Evolutionary conservation across 306 rosid species (phyloP), one percentile per base, ranked within the genome.

Genomic region (Senna siamea): DNA sequence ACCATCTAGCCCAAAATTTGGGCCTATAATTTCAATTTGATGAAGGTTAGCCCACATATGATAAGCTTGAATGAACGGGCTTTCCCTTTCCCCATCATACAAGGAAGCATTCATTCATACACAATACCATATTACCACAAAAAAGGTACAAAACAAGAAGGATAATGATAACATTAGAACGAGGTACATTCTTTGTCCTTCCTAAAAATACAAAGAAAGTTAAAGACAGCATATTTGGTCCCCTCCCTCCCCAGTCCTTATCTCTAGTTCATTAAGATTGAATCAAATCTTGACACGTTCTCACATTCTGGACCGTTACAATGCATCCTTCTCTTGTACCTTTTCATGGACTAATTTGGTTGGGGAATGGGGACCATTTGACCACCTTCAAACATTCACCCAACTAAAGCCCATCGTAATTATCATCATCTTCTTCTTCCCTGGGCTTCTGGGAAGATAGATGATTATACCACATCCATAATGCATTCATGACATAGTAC

Each of bases 311-410:
- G 8, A 69, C 78, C 80, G 63, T 72, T 65, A 74, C 50, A 19
- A 7, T 66, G 28, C 28, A 11, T 61, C 61, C n/a, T 18, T 0
- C 13, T 60, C 23, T 19, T 32, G 76, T 75, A 56, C 75, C 70
- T 80, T 28, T 70, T 68, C 32, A 74, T 32, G 60, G 47, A 52
- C 14, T 7, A n/a, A n/a, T n/a, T n/a, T n/a, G n/a, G n/a, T n/a
- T n/a, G n/a, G n/a, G n/a, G n/a, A n/a, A n/a, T n/a, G n/a, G n/a
- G 88, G 88, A 81, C 87, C 85, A 84, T 34, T 76, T 78, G 85
- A 83, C 84, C 53, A 56, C 8, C 32, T 4, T 58, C 68, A 60
- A 59, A 59, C 65, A 59, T 59, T 59, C 65, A 59, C 65, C 40
- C 7, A 37, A 5, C 40, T 37, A 4, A 5, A 37, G 8, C 40